Evolutionary conservation across 805 yeast species (phyloP).

Genomic region (Wickerhamomyces hampshirensis): DNA sequence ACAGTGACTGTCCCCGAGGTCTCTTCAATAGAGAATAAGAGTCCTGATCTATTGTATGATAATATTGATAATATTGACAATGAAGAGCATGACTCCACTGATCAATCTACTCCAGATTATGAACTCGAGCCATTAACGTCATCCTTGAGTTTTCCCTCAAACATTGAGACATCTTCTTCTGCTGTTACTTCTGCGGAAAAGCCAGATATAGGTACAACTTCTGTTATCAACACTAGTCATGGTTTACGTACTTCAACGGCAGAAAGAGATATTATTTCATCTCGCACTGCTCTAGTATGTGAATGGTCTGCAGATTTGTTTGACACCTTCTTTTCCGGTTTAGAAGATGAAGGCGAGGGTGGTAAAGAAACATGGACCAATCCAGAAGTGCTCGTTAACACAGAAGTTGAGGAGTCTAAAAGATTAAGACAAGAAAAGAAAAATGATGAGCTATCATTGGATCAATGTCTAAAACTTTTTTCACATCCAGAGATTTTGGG

Average conservation of each 20-base stretch:
- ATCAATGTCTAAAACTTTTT: slow-evolving; percentile 72
- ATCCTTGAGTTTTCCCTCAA: background rate
- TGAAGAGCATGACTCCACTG: slow-evolving; percentile 5
- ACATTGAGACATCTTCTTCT: background rate
- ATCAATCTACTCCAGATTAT: slow-evolving; percentile 2
- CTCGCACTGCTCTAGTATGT: slow-evolving; percentile 47
- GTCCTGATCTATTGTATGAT: too few relatives aligned
- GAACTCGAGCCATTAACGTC: slow-evolving; percentile 10
- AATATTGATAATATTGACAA: too few relatives aligned
- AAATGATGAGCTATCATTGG: slow-evolving; percentile 47
- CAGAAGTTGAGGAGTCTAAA: slow-evolving; percentile 47
- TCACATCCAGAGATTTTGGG: slow-evolving; percentile 82
- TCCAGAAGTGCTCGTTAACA: slow-evolving; percentile 46
- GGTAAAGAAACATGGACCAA: slow-evolving; percentile 53
- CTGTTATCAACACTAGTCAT: too few relatives aligned
- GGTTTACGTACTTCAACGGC: too few relatives aligned
- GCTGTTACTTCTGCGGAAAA: slow-evolving; percentile 5
- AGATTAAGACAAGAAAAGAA: slow-evolving; percentile 23
- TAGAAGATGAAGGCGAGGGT: slow-evolving; percentile 39
- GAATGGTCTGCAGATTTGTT: slow-evolving; percentile 56
- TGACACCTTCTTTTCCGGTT: slow-evolving; percentile 48
- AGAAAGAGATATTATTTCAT: slow-evolving; percentile 19
- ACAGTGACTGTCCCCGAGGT: too few relatives aligned
- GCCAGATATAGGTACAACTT: too few relatives aligned
- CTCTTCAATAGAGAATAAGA: too few relatives aligned